Evolutionary conservation across 2,329 filamentous ascomycete genomes (phyloP), one percentile per base, ranked within the genome.

Genomic region (Pseudopyricularia cyperi): DNA sequence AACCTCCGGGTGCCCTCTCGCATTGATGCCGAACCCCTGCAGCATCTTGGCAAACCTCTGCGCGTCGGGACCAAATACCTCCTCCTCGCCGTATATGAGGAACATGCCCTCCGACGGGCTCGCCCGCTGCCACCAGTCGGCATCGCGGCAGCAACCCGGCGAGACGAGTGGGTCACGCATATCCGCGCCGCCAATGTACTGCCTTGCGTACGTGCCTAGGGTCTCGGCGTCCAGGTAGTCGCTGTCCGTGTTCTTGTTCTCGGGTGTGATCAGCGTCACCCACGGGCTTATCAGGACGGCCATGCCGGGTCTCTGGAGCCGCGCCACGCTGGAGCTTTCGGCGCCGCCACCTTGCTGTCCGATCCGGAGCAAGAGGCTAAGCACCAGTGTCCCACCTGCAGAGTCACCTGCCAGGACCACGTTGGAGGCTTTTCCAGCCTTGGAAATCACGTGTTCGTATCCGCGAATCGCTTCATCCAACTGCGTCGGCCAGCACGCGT

Each of bases 271-370:
- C 39, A 94, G 76, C 1, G 82, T 85, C 12, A 83, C 74, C 89
- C 89, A 94, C 0, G 88, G 88, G 9, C 85, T 90, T 54, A 95
- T 87, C 55, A 93, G 71, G 22, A 83, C 72, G 2, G 83, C 86
- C 60, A 89, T 69, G 2, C 72, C 77, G 0, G 80, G 81, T 32
- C 69, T 35, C 15, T 48, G 28, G 8, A 30, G 64, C 60, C 55
- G 59, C 57, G 51, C 55, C 37, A n/a, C n/a, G n/a, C n/a, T 42
- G 48, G 24, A 63, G 51, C n/a, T 53, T 15, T 17, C 9, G 12
- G 62, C 52, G 59, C 65, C 52, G 53, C 57, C 28, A 60, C 68
- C 61, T 61, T 70, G 34, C 8, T 26, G 35, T 9, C 79, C 80
- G 19, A 89, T 69, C 58, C 83, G 77, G 1, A 90, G 76, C 50